These are phyloP conservation scores for Pyrrhoderma noxium DNA, from an alignment of 1,284 basidiomycete genomes.

Conservation along the genomic window DNA sequence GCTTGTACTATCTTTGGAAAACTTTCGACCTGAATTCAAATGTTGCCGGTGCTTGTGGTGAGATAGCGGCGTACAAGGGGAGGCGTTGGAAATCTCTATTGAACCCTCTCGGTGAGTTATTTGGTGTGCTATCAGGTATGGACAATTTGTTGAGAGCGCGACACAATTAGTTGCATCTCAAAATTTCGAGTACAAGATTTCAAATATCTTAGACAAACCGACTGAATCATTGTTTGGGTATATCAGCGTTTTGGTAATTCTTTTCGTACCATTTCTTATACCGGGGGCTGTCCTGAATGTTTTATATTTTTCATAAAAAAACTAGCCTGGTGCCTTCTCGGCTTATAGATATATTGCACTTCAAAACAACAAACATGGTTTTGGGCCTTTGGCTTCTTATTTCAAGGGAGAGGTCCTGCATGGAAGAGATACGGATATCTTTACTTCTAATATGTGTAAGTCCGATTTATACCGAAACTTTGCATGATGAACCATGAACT, in stretches of 20 bases:
- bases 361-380: slow-evolving; percentile 80
- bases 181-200: slow-evolving; percentile 92
- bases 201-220: slow-evolving; percentile 91
- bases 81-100: slow-evolving; percentile 74
- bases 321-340: slow-evolving; percentile 88
- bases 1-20: slow-evolving; percentile 93
- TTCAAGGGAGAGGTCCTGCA: slow-evolving; percentile 95
- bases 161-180: slow-evolving; percentile 74
- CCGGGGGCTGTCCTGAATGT: not conserved
- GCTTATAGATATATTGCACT: slow-evolving; percentile 88
- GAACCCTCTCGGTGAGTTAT: slow-evolving; percentile 70
- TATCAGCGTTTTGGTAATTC: slow-evolving; percentile 68
- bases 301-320: slow-evolving; percentile 16
- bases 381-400: slow-evolving; percentile 89
- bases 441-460: slow-evolving; percentile 89
- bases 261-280: not conserved
- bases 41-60: slow-evolving; percentile 91
- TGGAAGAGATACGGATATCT: slow-evolving; percentile 89
- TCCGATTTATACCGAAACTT: slow-evolving; percentile 19
- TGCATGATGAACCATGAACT: not conserved
- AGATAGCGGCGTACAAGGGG: slow-evolving; percentile 91
- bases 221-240: slow-evolving; percentile 92
- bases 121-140: not conserved
- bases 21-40: slow-evolving; percentile 90
- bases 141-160: not conserved